Base-by-base conservation (phyloP, 2,329 filamentous ascomycete genomes). In the Aspergillus novofumigatus region DNA sequence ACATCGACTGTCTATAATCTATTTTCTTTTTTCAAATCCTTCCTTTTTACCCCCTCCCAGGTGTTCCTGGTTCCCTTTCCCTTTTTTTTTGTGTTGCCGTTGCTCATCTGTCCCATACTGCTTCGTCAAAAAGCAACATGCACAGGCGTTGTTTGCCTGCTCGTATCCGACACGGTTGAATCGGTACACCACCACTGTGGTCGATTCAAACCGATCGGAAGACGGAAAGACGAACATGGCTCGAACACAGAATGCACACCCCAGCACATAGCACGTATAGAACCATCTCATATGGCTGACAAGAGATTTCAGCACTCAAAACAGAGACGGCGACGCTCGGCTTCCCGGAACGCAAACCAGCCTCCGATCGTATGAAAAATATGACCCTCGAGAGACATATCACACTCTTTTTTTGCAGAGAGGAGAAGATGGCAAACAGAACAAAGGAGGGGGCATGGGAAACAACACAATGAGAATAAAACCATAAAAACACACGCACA, bases 1-100 rank as follows among this genome's bases (percentile, higher is more conserved):
- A 50, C 54, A 60, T 47, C 44, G 41, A 51, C 51, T 57, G 55
- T 64, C 62, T 63, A 64, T 65, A 60, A 56, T 64, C 60, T 64
- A 65, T 56, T 56, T 61, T 61, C 63, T 63, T 64, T 25, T 47
- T 20, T 20, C 21, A 3, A 23, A 5, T 47, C 21, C 23, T 47
- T 7, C n/a, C 20, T 23, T 21, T 47, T 47, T 20, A 5, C 11
- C 23, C 20, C 44, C 32, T 35, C 32, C 32, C 9, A 26, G 21
- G 45, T 26, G 21, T 48, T 48, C 45, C 11, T 26, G 45, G 21
- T 26, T 21, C 20, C 14, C 26, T 38, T 26, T 29, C 10, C 32
- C 17, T 29, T 10, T 21, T 44, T 14, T 47, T 47, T 14, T 17
- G 44, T 47, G 44, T 47, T 47, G 21, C 44, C 44, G 26, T 47